Evolutionary conservation across 106 monocot genomes (phyloP).

Genomic region (Vanilla planifolia): DNA sequence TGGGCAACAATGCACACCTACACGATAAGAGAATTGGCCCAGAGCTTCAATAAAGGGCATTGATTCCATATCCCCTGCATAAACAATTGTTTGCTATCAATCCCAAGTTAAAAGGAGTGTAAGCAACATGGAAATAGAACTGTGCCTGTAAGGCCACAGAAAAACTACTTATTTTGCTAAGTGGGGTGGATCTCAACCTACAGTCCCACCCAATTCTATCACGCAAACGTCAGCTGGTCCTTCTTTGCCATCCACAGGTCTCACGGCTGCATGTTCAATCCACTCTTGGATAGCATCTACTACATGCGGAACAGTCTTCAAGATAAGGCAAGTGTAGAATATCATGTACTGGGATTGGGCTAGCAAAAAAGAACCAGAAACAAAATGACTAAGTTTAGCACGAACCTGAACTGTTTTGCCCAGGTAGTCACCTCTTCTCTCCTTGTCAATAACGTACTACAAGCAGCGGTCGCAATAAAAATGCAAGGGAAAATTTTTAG

Average conservation of each 20-base stretch:
- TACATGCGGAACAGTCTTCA: constrained; percentile 63
- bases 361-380: not conserved
- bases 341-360: not conserved
- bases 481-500: not conserved
- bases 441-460: constrained; percentile 64
- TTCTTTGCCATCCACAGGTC: constrained; percentile 61
- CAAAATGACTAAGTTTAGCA: not conserved
- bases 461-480: not conserved
- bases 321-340: not conserved
- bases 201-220: constrained; percentile 62
- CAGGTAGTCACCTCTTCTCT: constrained; percentile 65
- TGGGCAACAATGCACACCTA: constrained; percentile 14
- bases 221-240: constrained; percentile 63
- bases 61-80: constrained; percentile 85
- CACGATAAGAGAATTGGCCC: constrained; percentile 42
- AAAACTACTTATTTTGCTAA: not conserved
- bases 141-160: not conserved
- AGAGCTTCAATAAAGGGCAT: constrained; percentile 89
- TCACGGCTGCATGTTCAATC: constrained; percentile 49
- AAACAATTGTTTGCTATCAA: constrained; percentile 6
- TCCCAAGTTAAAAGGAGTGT: not conserved
- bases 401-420: constrained; percentile 75
- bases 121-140: not conserved
- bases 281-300: constrained; percentile 70
- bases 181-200: constrained; percentile 30